A percentile compares a stretch with the other conserved stretches of the same genome.
phyloP scores from a whole-genome alignment of 106 monocot species.

The Dendrobium officinale region DNA sequence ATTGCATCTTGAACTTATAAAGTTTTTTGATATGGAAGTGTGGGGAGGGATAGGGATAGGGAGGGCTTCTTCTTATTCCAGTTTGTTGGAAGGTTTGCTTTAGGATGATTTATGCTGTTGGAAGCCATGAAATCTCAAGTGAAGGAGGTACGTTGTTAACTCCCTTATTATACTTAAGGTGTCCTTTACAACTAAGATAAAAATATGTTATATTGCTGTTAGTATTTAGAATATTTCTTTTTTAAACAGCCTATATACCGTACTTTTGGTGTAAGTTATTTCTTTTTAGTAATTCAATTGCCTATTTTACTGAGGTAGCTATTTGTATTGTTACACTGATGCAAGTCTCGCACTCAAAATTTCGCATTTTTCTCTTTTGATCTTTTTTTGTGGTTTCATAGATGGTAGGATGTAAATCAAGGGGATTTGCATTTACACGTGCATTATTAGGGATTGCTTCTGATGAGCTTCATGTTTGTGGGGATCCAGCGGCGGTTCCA shows the following conservation, averaged over 20 bases:
- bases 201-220: background rate
- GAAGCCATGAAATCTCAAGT: background rate
- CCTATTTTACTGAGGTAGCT: background rate
- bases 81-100: background rate
- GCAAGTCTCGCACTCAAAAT: background rate
- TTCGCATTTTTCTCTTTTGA: background rate
- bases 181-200: background rate
- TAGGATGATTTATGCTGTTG: background rate
- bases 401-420: constrained; percentile 86
- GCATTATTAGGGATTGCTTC: constrained; percentile 82
- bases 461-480: constrained; percentile 94
- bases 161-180: background rate
- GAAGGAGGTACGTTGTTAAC: background rate
- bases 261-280: background rate
- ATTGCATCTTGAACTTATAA: background rate
- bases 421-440: constrained; percentile 92
- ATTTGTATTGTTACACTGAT: background rate
- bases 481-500: constrained; percentile 92
- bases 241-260: background rate
- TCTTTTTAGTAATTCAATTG: background rate
- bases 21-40: background rate
- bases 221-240: background rate
- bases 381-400: constrained; percentile 23
- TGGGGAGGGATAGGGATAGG: background rate
- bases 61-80: background rate